Evolutionary conservation across 2,329 filamentous ascomycete genomes (phyloP).

Genomic region (Penicillium olsonii): DNA sequence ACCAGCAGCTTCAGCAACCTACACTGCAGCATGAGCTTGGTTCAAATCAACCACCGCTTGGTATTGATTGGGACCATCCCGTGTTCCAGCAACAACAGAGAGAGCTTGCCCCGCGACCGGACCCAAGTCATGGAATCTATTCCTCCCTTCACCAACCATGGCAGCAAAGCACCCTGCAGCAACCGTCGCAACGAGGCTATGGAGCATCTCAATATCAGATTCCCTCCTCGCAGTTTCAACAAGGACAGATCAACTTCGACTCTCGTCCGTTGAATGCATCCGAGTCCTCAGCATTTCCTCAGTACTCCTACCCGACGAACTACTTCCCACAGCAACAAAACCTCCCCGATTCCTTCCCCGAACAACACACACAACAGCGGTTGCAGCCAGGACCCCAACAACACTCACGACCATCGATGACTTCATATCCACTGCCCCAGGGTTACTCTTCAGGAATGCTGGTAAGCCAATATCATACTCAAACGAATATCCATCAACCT

Average conservation of each 20-base stretch:
- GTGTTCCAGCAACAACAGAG: slow-evolving; percentile 34
- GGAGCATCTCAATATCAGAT: slow-evolving; percentile 31
- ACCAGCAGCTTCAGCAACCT: slow-evolving; percentile 29
- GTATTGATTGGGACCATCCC: slow-evolving; percentile 41
- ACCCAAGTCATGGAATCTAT: slow-evolving; percentile 36
- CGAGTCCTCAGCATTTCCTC: slow-evolving; percentile 34
- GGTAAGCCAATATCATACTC: slow-evolving; percentile 16
- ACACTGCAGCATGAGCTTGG: slow-evolving; percentile 21
- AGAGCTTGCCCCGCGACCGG: slow-evolving; percentile 26
- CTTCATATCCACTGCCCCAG: slow-evolving; percentile 30
- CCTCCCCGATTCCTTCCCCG: slow-evolving; percentile 31
- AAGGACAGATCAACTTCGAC: slow-evolving; percentile 33
- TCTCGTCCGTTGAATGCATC: slow-evolving; percentile 29
- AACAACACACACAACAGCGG: slow-evolving; percentile 20
- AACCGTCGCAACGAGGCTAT: slow-evolving; percentile 31
- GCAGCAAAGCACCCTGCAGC: slow-evolving; percentile 34
- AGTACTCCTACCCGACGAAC: slow-evolving; percentile 33
- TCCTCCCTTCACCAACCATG: slow-evolving; percentile 35
- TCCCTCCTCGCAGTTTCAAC: slow-evolving; percentile 29
- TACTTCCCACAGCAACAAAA: slow-evolving; percentile 35
- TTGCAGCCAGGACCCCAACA: slow-evolving; percentile 19
- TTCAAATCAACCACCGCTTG: slow-evolving; percentile 30
- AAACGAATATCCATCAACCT: slow-evolving; percentile 4
- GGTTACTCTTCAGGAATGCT: slow-evolving; percentile 28
- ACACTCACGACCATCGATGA: slow-evolving; percentile 22